These are phyloP conservation scores for Fusarium mangiferae DNA, from an alignment of 2,329 filamentous ascomycete genomes.

Conservation along the genomic window DNA sequence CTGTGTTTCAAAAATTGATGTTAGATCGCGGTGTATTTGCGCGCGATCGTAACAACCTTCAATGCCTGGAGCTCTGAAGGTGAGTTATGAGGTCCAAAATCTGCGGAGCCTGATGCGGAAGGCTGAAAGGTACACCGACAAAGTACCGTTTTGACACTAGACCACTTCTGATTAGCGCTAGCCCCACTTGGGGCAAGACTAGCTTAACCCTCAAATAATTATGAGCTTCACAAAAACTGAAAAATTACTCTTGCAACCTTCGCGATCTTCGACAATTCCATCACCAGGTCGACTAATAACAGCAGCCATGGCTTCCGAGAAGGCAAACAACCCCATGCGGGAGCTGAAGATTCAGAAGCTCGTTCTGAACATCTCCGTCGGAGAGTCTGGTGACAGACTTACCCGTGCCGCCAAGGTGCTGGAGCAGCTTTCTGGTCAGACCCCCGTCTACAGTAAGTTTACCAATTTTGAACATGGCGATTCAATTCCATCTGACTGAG, in stretches of 20 bases:
- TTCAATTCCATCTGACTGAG: constrained; percentile 29
- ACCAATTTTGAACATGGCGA: constrained; percentile 15
- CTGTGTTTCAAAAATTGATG: constrained; percentile 57
- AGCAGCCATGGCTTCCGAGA: constrained; percentile 72
- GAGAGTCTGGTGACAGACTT: constrained; percentile 99
- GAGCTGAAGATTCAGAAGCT: constrained; percentile 99
- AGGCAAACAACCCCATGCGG: constrained; percentile 98
- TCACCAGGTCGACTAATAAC: constrained; percentile 50
- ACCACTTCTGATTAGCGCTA: background rate
- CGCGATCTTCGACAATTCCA: constrained; percentile 50
- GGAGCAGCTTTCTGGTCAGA: constrained; percentile 99
- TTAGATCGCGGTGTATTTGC: constrained; percentile 52
- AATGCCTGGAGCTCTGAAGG: constrained; percentile 58
- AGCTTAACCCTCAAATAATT: constrained; percentile 53
- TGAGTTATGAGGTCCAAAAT: constrained; percentile 55
- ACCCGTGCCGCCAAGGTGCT: constrained; percentile 99
- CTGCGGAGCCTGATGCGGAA: constrained; percentile 58
- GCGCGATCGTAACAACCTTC: constrained; percentile 52
- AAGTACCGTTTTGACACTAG: constrained; percentile 48
- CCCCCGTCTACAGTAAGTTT: constrained; percentile 94
- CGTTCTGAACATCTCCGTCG: constrained; percentile 99
- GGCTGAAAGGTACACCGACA: constrained; percentile 50
- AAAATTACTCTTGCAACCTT: constrained; percentile 39
- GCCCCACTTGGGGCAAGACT: constrained; percentile 41
- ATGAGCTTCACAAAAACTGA: constrained; percentile 51